These are phyloP conservation scores for Globisporangium middletonii DNA, from an alignment of 352 stramenopile species.

Conservation along the genomic window DNA sequence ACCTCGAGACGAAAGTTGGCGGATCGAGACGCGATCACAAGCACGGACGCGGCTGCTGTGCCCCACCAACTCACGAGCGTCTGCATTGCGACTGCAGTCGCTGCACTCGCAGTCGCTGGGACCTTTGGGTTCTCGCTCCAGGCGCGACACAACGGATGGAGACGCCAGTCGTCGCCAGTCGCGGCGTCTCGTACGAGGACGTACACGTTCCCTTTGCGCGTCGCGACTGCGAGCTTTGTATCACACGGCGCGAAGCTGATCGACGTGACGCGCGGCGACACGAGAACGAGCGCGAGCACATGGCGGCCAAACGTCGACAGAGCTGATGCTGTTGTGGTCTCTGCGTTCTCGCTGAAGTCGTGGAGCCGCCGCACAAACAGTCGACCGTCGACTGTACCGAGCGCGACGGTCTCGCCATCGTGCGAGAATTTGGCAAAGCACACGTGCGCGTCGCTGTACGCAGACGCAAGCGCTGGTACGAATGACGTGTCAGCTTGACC, in stretches of 20 bases:
- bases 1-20: conserved; percentile 35
- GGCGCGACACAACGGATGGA: conserved; percentile 17
- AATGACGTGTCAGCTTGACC: neutral
- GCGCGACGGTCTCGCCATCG: conserved; percentile 20
- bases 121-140: conserved; percentile 46
- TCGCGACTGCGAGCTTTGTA: conserved; percentile 31
- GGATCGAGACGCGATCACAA: conserved; percentile 37
- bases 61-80: conserved; percentile 56
- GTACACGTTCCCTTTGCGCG: conserved; percentile 64
- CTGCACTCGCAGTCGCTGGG: conserved; percentile 3
- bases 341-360: neutral
- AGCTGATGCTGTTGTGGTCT: neutral
- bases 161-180: conserved; percentile 16
- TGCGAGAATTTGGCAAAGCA: conserved; percentile 34
- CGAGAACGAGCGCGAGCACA: conserved; percentile 31
- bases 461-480: conserved; percentile 10
- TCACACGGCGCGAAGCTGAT: conserved; percentile 36
- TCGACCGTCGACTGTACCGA: conserved; percentile 50
- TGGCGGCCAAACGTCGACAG: conserved; percentile 16
- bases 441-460: conserved; percentile 26
- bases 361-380: conserved; percentile 31
- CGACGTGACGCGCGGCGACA: conserved; percentile 45
- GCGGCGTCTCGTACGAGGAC: conserved; percentile 19
- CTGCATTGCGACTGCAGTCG: conserved; percentile 23
- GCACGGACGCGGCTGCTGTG: conserved; percentile 7